Base-by-base conservation (phyloP, 257 asterid species). In the Mentha longifolia region DNA sequence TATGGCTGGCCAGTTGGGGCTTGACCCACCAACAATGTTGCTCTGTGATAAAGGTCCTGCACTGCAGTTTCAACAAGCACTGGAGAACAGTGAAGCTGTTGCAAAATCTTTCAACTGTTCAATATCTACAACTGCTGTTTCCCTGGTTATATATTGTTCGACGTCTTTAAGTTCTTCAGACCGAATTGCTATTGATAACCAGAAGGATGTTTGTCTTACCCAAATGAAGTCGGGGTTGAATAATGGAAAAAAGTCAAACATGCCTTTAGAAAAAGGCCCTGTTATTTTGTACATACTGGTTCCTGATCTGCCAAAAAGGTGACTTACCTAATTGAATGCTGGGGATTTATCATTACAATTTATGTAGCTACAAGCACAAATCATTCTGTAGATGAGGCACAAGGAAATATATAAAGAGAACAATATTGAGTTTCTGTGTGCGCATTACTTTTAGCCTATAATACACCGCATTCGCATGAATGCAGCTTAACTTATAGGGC, bases 281-380 rank as follows among this genome's bases (percentile, higher is more conserved):
- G 74, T 91, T 67, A 50, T 89, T 74, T 71, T 89, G 25, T 94
- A 81, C 79, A 67, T 94, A 78, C 84, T 91, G 77, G 96, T 91
- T 85, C 97, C 99, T 68, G 97, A 88, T 85, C 85, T 94, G 70
- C 99, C 99, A n/a, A 94, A 91, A 81, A 88, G 99, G 99, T 94
- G 63, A 78, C 33, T 52, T 68, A 57, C 35, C 65, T 51, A 39
- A 9, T 47, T 39, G 11, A 22, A 65, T 62, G 61, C 37, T 59
- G n/a, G 31, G 60, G 57, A 11, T 72, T 73, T 51, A 55, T 47
- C 61, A 25, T 59, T 65, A 52, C 41, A 17, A 39, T 39, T 65
- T 59, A 59, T 43, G 56, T 57, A 9, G 69, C 58, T 73, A 9
- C 10, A n/a, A 51, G 45, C 51, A 31, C 33, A 17, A 61, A 42